Base-by-base conservation (phyloP, 2,329 filamentous ascomycete species). In the Xylariales sp. region DNA sequence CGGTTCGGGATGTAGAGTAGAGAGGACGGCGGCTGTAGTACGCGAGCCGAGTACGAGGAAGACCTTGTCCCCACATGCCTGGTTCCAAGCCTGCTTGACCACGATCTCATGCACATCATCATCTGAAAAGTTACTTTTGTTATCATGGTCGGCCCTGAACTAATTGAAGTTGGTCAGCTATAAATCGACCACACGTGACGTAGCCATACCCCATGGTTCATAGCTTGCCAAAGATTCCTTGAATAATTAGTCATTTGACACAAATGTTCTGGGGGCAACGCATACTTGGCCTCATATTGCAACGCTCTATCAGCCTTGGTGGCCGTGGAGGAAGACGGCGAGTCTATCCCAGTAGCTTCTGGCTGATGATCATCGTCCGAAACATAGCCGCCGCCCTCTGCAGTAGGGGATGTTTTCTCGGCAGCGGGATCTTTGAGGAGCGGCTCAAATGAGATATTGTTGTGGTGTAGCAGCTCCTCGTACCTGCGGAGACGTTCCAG, bases 401-500 rank as follows among this genome's bases (percentile, higher is more conserved):
- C 35, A 31, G 46, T 49, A 16, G 42, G 45, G 36, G 46, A 47
- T 3, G 38, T 38, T 10, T 52, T 52, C 18, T 51, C 50, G n/a
- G 4, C 4, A n/a, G 14, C 48, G 7, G 44, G 40, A n/a, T 4
- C 18, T 48, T 49, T 51, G 16, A 43, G 62, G 0, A 70, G 51
- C 0, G 66, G 59, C 19, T 81, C 70, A 48, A 84, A 83, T 0
- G 58, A 46, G 42, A 84, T 67, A 24, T 73, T 66, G 44, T 82
- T 68, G 45, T 73, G 58, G 10, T 64, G 66, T 5, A 84, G 68
- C 20, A 84, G 56, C 10, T 59, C 56, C 54, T 84, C 80, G 46
- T 82, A 84, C 0, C 65, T 57, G 10, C 67, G 69, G 8, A 84
- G 54, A 1, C 75, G 73, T 1, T 77, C 72, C 20, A 84, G 56